Base-by-base conservation (phyloP, 1,284 basidiomycete species). In the Cryptococcus floricola region DNA sequence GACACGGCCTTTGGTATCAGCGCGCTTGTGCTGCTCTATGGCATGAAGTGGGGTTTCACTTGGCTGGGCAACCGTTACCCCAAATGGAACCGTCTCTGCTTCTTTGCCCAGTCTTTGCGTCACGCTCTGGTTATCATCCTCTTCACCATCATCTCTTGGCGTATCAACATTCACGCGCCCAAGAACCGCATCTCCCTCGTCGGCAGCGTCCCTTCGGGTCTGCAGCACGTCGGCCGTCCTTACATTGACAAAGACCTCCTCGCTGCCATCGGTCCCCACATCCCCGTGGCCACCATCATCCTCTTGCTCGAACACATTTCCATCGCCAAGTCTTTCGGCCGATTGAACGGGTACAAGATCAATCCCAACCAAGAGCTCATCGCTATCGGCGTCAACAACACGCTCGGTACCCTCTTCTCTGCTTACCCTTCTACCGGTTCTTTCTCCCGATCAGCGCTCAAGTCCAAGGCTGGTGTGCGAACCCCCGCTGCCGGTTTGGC, bases 371-470 rank as follows among this genome's bases (percentile, higher is more conserved):
- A 98, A 76, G 95, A 98, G 76, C 83, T 98, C 51, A 88, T 98
- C 66, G 95, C 96, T 42, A 98, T 98, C 63, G 95, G 96, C 43
- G 92, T 98, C n/a, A 78, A 76, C 71, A 78, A 78, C 67, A 74
- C 72, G 0, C 70, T 93, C 60, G 91, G 91, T 14, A 87, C 88
- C 8, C 80, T 87, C 63, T 96, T 97, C 75, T 84, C 85, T 56
- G 95, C 91, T 2, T 98, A 97, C 76, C 93, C 95, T 8, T 91
- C 94, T 0, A 98, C 96, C 8, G 96, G 95, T 14, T 98, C 94
- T 0, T 98, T 98, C 83, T 97, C 93, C 41, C 91, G 95, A 39
- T 91, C 93, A 3, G 95, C 95, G 1, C 82, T 98, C 75, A 93
- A 97, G 79, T 87, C 90, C 53, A 96, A 96, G 79, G 94, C 91